A percentile compares a stretch with the other conserved stretches of the same genome.
Evolutionary conservation across 1,284 basidiomycete genomes (phyloP).

Genomic region (Sphagnurus paluster): DNA sequence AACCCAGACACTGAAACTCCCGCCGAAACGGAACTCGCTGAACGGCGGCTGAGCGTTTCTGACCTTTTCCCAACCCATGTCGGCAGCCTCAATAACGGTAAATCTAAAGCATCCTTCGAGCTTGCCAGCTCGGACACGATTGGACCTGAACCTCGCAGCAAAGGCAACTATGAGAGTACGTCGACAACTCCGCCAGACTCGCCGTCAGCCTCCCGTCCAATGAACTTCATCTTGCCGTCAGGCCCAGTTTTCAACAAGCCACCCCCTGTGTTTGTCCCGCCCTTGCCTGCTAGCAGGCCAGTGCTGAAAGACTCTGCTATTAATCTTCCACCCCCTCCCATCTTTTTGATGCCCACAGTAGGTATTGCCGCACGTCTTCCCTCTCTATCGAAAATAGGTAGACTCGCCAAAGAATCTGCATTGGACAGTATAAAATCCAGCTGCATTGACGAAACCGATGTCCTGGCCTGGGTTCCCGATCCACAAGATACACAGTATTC

Average conservation of each 20-base stretch:
- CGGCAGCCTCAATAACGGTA: constrained; percentile 31
- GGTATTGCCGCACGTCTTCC: constrained; percentile 21
- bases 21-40: constrained; percentile 2
- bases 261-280: constrained; percentile 55
- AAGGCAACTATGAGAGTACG: constrained; percentile 28
- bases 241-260: constrained; percentile 61
- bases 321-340: constrained; percentile 29
- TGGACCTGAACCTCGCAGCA: background rate
- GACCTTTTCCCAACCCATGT: constrained; percentile 44
- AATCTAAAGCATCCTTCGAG: constrained; percentile 24
- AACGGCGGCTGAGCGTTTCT: constrained; percentile 52
- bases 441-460: constrained; percentile 45
- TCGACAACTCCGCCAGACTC: constrained; percentile 65
- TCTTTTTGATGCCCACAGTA: constrained; percentile 43
- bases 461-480: constrained; percentile 53
- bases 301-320: constrained; percentile 11
- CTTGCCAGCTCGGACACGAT: constrained; percentile 13
- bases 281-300: constrained; percentile 22
- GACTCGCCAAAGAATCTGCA: constrained; percentile 53
- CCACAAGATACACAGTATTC: constrained; percentile 62
- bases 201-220: constrained; percentile 42
- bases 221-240: constrained; percentile 34
- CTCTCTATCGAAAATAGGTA: constrained; percentile 29
- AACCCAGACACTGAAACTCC: constrained; percentile 8
- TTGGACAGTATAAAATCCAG: constrained; percentile 52